These are phyloP conservation scores for Cicer pinnatifidum DNA, from an alignment of 306 rosid genomes.

Conservation along the genomic window DNA sequence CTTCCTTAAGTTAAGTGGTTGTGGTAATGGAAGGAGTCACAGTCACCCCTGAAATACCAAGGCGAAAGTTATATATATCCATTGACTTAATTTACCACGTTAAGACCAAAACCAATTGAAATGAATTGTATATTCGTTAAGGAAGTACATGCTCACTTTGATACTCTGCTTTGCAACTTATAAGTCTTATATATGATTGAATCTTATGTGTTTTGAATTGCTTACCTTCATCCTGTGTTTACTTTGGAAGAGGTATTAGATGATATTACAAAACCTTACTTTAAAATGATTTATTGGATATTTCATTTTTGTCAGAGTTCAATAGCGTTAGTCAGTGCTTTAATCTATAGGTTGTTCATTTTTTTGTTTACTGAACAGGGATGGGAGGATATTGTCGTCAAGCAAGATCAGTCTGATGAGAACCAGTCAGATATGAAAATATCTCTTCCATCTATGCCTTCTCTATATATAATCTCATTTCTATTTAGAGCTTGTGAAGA, in stretches of 20 bases:
- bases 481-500: constrained; percentile 85
- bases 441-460: constrained; percentile 95
- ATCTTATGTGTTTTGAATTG: not conserved
- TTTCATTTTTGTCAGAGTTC: not conserved
- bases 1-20: constrained; percentile 25
- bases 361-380: constrained; percentile 64
- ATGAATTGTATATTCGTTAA: constrained; percentile 17
- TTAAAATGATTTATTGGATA: constrained; percentile 6
- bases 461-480: constrained; percentile 82
- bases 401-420: constrained; percentile 85
- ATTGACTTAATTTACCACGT: constrained; percentile 7
- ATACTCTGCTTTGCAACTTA: constrained; percentile 26
- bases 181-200: not conserved
- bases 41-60: constrained; percentile 3
- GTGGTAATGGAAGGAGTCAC: constrained; percentile 16
- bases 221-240: not conserved
- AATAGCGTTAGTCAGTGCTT: constrained; percentile 1
- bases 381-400: constrained; percentile 90
- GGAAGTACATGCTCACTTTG: not conserved
- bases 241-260: constrained; percentile 8
- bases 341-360: constrained; percentile 27
- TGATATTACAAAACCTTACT: constrained; percentile 13
- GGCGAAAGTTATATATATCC: not conserved
- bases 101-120: constrained; percentile 9
- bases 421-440: constrained; percentile 81